Base-by-base conservation (phyloP, 345 rosid genomes). In the Lepidium sativum region DNA sequence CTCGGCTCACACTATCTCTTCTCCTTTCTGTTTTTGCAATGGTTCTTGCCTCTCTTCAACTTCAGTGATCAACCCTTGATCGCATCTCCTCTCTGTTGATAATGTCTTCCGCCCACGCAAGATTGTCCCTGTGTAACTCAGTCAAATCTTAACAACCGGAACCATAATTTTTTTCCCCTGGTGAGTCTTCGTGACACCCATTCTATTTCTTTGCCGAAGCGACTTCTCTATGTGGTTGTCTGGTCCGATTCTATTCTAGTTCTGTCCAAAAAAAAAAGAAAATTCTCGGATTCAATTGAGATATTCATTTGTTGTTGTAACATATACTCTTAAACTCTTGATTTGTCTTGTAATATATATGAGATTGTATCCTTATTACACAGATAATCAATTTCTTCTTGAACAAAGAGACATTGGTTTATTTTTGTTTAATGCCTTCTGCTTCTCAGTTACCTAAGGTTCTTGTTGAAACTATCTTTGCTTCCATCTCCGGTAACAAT, bases 401-500 rank as follows among this genome's bases (percentile, higher is more conserved):
- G 7, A 58, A 48, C 42, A 48, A 33, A 58, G 11, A 57, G 8
- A 60, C n/a, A 33, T 15, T 15, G 54, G 3, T 2, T 40, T 50
- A 2, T 60, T 48, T 68, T 39, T 7, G 25, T 25, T 41, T 15
- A 58, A 9, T 38, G 31, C 8, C 10, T 41, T 15, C 16, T 52
- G 21, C 53, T 23, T 34, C 43, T 54, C 33, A 54, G 55, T 43
- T 34, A 38, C 58, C 41, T 20, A 55, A 48, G 45, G 47, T 16
- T 56, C 60, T 55, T 48, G 65, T 31, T 56, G 51, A 39, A 14
- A n/a, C 38, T 8, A 25, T 37, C 12, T 67, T 73, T 39, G 33
- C 72, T 82, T 80, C 78, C 77, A 83, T 31, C 56, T 80, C 79
- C 25, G 45, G 45, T 44, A 67, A 54, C 56, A 92, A 64, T 54